Evolutionary conservation across 1,284 basidiomycete species (phyloP), one percentile per base, ranked within the genome.

Genomic region (Cryptococcus sp.): DNA sequence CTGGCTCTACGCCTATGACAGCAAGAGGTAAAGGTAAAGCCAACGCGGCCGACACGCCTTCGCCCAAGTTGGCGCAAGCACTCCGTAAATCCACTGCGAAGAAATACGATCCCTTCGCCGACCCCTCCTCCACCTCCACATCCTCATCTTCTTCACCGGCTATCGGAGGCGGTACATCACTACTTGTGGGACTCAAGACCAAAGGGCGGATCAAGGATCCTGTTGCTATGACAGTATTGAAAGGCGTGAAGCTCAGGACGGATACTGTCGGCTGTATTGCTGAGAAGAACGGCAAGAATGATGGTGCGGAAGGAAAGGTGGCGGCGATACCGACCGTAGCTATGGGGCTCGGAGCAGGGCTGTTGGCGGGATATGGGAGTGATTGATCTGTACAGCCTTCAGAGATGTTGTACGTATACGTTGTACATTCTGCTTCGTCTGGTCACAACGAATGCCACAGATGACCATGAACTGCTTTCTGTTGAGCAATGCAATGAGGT

Each of bases 101-200:
- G 64, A 69, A 72, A 48, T 76, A 71, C 53, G 70, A 75, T 56
- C 73, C 74, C 7, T 77, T 77, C 50, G 67, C 42, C n/a, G 42
- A 4, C 42, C 8, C 22, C 22, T 8, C 41, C 3, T 5, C 16
- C 41, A 7, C 41, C 3, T 25, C 25, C 25, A 3, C 25, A 25
- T 25, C 6, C 25, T 25, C 25, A 25, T 25, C 25, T 35, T 35
- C 13, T 35, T 35, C 31, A 2, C 31, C 31, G 13, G 31, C 31
- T 10, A 13, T 35, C 31, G 31, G 7, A 8, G 2, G 2, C 10
- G 8, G 31, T 10, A 10, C 31, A 35, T 35, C 31, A 10, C 8
- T 35, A 13, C 31, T 35, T 35, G 3, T 35, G 31, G 31, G 31
- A 35, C 31, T 35, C 31, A 35, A 35, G 31, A 45, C n/a, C 8